phyloP scores from a whole-genome alignment of 129 eudicot species.

The Flaveria linearis region DNA sequence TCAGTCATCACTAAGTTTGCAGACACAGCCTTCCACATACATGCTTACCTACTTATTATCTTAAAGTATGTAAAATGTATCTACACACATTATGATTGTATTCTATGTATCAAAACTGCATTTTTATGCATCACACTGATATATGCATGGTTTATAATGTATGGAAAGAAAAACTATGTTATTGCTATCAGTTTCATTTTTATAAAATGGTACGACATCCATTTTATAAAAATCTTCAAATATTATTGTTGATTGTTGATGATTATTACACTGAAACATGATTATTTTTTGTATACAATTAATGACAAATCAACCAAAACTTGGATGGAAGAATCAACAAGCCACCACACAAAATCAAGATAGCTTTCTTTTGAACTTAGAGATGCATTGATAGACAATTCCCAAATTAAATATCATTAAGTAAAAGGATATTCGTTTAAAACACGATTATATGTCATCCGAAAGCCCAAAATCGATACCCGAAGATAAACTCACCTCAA shows the following conservation, averaged over 20 bases:
- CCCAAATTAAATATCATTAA: neutral
- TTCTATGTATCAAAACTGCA: slow-evolving; percentile 9
- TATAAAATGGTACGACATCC: neutral
- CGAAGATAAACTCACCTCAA: neutral
- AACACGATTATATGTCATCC: neutral
- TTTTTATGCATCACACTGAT: neutral
- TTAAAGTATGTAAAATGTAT: neutral
- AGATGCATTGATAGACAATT: neutral
- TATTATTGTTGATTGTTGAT: slow-evolving; percentile 1
- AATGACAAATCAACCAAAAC: slow-evolving; percentile 25
- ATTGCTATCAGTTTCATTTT: neutral
- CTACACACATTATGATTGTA: neutral
- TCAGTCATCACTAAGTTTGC: slow-evolving; percentile 13
- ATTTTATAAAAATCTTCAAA: neutral
- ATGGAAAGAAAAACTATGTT: no score
- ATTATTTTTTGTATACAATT: slow-evolving; percentile 20
- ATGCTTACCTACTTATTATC: slow-evolving; percentile 24
- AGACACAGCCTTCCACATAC: slow-evolving; percentile 4
- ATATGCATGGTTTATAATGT: no score
- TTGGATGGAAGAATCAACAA: neutral
- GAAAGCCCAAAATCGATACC: neutral
- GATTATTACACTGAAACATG: slow-evolving; percentile 4
- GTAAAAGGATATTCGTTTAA: neutral
- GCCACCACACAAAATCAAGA: slow-evolving; percentile 30
- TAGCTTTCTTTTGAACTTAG: slow-evolving; percentile 13